A percentile compares a stretch with the other conserved stretches of the same genome.
These are phyloP conservation scores for Purpureocillium takamizusanense DNA, from an alignment of 2,329 filamentous ascomycete genomes.

Conservation along the genomic window DNA sequence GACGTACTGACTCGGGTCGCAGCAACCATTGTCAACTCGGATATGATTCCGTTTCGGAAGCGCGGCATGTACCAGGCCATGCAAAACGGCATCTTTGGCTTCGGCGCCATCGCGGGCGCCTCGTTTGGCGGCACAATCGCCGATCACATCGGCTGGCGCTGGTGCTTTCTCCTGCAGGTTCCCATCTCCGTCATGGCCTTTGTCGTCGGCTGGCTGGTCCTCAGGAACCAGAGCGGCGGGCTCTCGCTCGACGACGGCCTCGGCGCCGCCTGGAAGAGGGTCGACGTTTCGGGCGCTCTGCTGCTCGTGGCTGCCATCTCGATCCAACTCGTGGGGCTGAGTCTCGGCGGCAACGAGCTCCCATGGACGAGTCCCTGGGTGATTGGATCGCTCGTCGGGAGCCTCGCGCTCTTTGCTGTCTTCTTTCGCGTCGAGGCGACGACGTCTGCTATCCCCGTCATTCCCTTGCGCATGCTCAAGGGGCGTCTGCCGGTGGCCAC, in stretches of 20 bases:
- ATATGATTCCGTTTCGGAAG: slow-evolving; percentile 49
- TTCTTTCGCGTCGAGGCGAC: slow-evolving; percentile 40
- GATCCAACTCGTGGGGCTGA: slow-evolving; percentile 44
- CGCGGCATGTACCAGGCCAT: slow-evolving; percentile 52
- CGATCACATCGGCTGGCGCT: slow-evolving; percentile 58
- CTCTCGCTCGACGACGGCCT: slow-evolving; percentile 20
- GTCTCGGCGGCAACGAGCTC: slow-evolving; percentile 45
- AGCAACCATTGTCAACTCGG: slow-evolving; percentile 49
- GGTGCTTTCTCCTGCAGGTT: slow-evolving; percentile 55
- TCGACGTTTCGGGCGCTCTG: slow-evolving; percentile 49
- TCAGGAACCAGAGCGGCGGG: slow-evolving; percentile 32
- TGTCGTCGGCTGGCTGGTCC: slow-evolving; percentile 40
- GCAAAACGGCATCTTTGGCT: slow-evolving; percentile 53
- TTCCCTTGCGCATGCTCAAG: slow-evolving; percentile 47
- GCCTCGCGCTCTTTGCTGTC: slow-evolving; percentile 29
- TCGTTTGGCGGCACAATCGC: slow-evolving; percentile 57
- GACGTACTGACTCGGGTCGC: neutral
- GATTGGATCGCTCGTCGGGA: slow-evolving; percentile 32
- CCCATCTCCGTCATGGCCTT: slow-evolving; percentile 49
- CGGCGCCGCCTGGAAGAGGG: slow-evolving; percentile 37
- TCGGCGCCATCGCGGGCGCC: slow-evolving; percentile 53
- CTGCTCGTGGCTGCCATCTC: slow-evolving; percentile 51
- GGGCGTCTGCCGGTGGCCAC: slow-evolving; percentile 44
- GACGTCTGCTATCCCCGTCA: slow-evolving; percentile 42
- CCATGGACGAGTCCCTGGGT: slow-evolving; percentile 43